Percentiles rank a stretch among this genome's conserved stretches.
phyloP scores from a whole-genome alignment of 2,329 filamentous ascomycete species.

The Exophiala bonariae region DNA sequence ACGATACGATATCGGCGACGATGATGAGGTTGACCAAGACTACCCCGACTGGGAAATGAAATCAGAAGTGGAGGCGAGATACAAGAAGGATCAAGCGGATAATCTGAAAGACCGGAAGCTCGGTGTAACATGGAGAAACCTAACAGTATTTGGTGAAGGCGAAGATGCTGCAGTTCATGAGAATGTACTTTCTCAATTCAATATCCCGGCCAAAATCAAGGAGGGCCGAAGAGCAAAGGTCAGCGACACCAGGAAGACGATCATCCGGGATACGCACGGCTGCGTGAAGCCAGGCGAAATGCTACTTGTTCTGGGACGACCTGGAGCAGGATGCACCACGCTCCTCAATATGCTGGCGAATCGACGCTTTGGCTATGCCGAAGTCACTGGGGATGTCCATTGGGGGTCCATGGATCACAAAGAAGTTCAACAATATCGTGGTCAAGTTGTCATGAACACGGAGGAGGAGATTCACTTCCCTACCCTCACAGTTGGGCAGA shows the following conservation, averaged over 20 bases:
- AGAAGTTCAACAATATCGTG: conserved; percentile 48
- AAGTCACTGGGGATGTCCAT: conserved; percentile 58
- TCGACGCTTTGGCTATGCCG: conserved; percentile 57
- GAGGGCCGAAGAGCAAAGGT: conserved; percentile 45
- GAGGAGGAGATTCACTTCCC: conserved; percentile 56
- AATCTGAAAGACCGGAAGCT: conserved; percentile 53
- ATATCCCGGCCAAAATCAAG: conserved; percentile 53
- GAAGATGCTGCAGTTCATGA: conserved; percentile 66
- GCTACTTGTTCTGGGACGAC: conserved; percentile 67
- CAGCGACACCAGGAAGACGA: conserved; percentile 59
- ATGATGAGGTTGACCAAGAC: background rate
- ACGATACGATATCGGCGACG: background rate
- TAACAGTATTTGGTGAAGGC: conserved; percentile 63
- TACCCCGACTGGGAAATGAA: background rate
- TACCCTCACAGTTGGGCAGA: conserved; percentile 51
- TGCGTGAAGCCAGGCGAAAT: conserved; percentile 73
- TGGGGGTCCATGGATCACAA: conserved; percentile 51
- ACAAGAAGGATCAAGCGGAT: conserved; percentile 46
- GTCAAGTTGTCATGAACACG: conserved; percentile 59
- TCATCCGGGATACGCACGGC: conserved; percentile 64
- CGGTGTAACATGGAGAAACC: conserved; percentile 64
- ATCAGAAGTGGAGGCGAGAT: conserved; percentile 47
- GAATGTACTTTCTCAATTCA: conserved; percentile 62
- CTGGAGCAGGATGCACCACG: conserved; percentile 69
- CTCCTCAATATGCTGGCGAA: conserved; percentile 70